These are phyloP conservation scores for Saturnispora saitoi DNA, from an alignment of 805 yeast genomes.

Conservation along the genomic window DNA sequence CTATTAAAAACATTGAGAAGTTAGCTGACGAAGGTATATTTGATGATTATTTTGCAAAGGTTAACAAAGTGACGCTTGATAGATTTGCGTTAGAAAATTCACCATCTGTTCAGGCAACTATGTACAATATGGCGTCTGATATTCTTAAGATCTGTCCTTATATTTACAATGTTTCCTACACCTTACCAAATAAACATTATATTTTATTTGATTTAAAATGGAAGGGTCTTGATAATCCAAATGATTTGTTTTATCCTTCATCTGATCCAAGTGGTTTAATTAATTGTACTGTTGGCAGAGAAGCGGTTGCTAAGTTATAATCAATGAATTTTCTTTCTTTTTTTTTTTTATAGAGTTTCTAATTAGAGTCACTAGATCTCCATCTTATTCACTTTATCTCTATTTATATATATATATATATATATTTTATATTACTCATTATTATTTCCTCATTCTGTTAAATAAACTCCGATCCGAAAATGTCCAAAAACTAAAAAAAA, in stretches of 20 bases:
- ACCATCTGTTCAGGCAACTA: conserved; percentile 93
- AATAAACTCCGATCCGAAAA: background rate
- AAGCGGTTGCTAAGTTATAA: conserved; percentile 46
- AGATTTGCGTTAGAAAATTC: conserved; percentile 80
- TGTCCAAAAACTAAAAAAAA: too few species aligned
- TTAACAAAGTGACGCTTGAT: conserved; percentile 62
- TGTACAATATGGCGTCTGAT: conserved; percentile 82
- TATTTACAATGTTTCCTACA: conserved; percentile 59
- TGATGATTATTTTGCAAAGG: conserved; percentile 54
- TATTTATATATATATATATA: too few species aligned
- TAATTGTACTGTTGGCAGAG: conserved; percentile 76
- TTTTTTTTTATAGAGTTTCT: background rate
- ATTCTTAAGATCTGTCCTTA: conserved; percentile 52
- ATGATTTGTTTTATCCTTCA: conserved; percentile 80
- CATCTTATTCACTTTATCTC: too few species aligned
- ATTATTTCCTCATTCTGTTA: too few species aligned
- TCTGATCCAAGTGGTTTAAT: conserved; percentile 92
- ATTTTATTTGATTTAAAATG: conserved; percentile 71
- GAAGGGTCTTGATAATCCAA: conserved; percentile 76
- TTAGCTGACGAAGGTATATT: conserved; percentile 55
- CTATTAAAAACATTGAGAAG: conserved; percentile 40
- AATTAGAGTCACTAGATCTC: background rate
- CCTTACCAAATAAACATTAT: conserved; percentile 88
- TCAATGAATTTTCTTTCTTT: too few species aligned
- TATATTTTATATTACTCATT: too few species aligned